Evolutionary conservation across 352 stramenopile species (phyloP).

Genomic region (Globisporangium camurandrum): DNA sequence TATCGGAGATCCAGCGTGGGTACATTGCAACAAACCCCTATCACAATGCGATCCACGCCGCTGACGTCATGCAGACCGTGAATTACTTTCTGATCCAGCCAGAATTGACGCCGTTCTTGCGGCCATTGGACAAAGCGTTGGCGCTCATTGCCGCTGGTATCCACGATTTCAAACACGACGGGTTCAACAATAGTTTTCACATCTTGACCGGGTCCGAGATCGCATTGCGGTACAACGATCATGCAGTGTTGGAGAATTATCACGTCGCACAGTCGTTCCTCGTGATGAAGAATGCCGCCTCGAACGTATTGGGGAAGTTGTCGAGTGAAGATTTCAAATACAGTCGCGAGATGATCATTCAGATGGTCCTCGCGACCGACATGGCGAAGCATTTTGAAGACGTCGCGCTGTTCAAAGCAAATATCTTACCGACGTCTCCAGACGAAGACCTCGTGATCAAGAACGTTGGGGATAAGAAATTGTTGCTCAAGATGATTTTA

Average conservation of each 20-base stretch:
- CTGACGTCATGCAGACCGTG: slow-evolving; percentile 86
- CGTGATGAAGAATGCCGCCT: slow-evolving; percentile 85
- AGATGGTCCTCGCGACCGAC: slow-evolving; percentile 87
- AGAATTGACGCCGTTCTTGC: slow-evolving; percentile 63
- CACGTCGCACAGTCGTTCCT: slow-evolving; percentile 86
- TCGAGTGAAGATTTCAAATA: slow-evolving; percentile 80
- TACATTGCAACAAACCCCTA: slow-evolving; percentile 83
- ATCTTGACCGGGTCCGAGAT: slow-evolving; percentile 83
- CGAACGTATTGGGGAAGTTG: slow-evolving; percentile 78
- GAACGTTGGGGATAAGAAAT: slow-evolving; percentile 80
- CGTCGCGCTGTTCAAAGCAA: slow-evolving; percentile 82
- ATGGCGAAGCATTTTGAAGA: slow-evolving; percentile 89
- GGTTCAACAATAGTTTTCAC: slow-evolving; percentile 88
- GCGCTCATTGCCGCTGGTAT: slow-evolving; percentile 75
- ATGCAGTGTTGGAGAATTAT: slow-evolving; percentile 84
- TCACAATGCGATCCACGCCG: slow-evolving; percentile 86
- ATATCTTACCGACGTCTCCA: slow-evolving; percentile 61
- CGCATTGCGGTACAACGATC: slow-evolving; percentile 85
- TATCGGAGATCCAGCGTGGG: slow-evolving; percentile 77
- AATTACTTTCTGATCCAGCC: slow-evolving; percentile 81
- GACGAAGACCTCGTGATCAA: slow-evolving; percentile 72
- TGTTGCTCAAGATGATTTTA: slow-evolving; percentile 87
- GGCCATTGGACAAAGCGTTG: slow-evolving; percentile 64
- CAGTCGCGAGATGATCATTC: slow-evolving; percentile 82
- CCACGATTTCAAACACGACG: slow-evolving; percentile 88